A percentile compares a stretch with the other conserved stretches of the same genome.
phyloP scores from a whole-genome alignment of 805 yeast species.

The Suhomyces sp. region DNA sequence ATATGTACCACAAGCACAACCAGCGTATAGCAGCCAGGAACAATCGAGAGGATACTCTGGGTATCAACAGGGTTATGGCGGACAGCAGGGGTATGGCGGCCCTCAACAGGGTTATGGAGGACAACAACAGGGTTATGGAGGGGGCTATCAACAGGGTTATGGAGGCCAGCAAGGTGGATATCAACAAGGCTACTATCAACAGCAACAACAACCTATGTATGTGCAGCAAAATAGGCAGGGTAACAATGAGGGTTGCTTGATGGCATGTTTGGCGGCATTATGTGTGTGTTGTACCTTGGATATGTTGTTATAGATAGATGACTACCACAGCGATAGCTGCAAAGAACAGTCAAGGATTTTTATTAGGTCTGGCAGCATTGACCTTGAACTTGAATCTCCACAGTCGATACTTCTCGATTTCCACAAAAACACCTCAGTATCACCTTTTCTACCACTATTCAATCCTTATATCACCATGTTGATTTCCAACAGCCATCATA shows the following conservation, averaged over 20 bases:
- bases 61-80: constrained; percentile 11
- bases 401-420: too few species aligned
- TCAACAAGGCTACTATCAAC: constrained; percentile 31
- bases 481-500: too few species aligned
- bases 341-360: too few species aligned
- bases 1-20: constrained; percentile 13
- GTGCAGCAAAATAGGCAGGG: constrained; percentile 38
- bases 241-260: constrained; percentile 35
- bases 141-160: constrained; percentile 13
- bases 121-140: constrained; percentile 14
- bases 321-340: too few species aligned
- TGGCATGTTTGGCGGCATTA: constrained; percentile 40
- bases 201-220: constrained; percentile 45
- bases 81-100: constrained; percentile 11
- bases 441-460: too few species aligned
- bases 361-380: too few species aligned
- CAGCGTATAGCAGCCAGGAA: constrained; percentile 13
- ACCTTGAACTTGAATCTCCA: too few species aligned
- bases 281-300: constrained; percentile 38
- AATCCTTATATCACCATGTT: too few species aligned
- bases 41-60: constrained; percentile 23
- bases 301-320: constrained; percentile 24
- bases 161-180: constrained; percentile 21
- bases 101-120: constrained; percentile 12
- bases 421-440: too few species aligned